phyloP scores from a whole-genome alignment of 257 asterid species.

The Solanum piurae region DNA sequence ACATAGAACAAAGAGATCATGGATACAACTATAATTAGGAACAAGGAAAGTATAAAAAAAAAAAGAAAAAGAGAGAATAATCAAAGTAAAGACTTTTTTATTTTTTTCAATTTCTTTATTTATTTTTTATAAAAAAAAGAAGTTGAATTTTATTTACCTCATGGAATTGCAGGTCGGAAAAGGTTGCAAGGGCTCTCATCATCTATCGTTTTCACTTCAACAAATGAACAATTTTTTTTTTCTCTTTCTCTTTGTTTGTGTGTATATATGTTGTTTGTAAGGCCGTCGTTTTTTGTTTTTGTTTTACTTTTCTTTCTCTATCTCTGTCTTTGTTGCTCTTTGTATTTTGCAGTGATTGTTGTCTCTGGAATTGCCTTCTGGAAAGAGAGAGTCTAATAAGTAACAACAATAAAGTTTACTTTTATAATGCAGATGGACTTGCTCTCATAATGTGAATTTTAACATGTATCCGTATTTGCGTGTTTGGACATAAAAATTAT shows the following conservation, averaged over 20 bases:
- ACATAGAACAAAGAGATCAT: not conserved
- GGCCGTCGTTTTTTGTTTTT: conserved; percentile 14
- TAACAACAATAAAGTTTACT: conserved; percentile 2
- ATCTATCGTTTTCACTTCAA: conserved; percentile 61
- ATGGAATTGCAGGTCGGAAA: conserved; percentile 60
- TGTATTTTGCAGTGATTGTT: conserved; percentile 35
- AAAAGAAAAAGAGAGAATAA: conserved; percentile 17
- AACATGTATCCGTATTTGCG: not conserved
- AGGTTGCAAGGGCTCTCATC: conserved; percentile 38
- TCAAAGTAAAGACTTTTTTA: conserved; percentile 2
- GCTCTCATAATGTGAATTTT: not conserved
- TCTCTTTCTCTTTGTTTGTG: conserved; percentile 17
- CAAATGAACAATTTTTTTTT: not conserved
- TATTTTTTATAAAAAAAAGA: not conserved
- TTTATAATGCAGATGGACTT: conserved; percentile 1
- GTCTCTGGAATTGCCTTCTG: conserved; percentile 66
- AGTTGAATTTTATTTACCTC: conserved; percentile 58
- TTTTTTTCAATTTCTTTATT: not conserved
- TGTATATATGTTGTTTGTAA: conserved; percentile 29
- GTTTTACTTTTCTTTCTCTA: conserved; percentile 15
- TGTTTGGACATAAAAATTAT: not conserved
- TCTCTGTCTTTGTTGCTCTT: conserved; percentile 5
- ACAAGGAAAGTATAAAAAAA: conserved; percentile 1
- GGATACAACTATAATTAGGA: not conserved
- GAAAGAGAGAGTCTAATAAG: conserved; percentile 34